phyloP scores from a whole-genome alignment of 129 eudicot species.

The Rutidosis leptorrhynchoides region DNA sequence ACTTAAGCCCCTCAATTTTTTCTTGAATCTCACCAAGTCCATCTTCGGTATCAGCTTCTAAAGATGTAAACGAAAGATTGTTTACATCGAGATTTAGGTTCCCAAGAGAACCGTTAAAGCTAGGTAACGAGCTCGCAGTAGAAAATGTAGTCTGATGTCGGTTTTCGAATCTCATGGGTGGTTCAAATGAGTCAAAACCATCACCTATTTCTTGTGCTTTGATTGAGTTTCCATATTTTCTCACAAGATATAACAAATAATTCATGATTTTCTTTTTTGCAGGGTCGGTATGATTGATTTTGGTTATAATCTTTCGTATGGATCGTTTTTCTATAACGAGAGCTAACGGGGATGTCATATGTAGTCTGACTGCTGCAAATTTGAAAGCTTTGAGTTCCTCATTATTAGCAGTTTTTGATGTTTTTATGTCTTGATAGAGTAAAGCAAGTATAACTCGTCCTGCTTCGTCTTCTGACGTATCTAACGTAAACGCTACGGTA shows the following conservation, averaged over 20 bases:
- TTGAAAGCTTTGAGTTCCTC: conserved; percentile 38
- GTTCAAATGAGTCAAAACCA: conserved; percentile 19
- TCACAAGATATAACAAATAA: conserved; percentile 35
- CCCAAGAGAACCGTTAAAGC: conserved; percentile 31
- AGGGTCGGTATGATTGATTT: conserved; percentile 20
- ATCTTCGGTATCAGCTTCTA: conserved; percentile 16
- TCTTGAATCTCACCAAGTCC: conserved; percentile 18
- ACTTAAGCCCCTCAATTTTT: background rate
- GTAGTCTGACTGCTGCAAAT: conserved; percentile 34
- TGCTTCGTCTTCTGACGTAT: conserved; percentile 39
- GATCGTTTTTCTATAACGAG: conserved; percentile 39
- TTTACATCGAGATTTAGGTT: conserved; percentile 34
- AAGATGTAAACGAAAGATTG: conserved; percentile 27
- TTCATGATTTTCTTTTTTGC: conserved; percentile 35
- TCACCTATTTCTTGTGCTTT: conserved; percentile 14
- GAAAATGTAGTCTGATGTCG: conserved; percentile 20
- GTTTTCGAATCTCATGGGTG: conserved; percentile 20
- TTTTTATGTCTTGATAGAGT: conserved; percentile 33
- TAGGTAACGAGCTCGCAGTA: conserved; percentile 24
- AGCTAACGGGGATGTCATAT: conserved; percentile 38
- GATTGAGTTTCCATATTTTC: conserved; percentile 32
- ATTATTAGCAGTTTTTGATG: conserved; percentile 22
- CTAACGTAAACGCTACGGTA: conserved; percentile 24
- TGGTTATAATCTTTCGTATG: conserved; percentile 30
- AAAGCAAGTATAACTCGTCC: conserved; percentile 34